Base-by-base conservation (phyloP, 2,329 filamentous ascomycete species). In the Fusarium sp. region DNA sequence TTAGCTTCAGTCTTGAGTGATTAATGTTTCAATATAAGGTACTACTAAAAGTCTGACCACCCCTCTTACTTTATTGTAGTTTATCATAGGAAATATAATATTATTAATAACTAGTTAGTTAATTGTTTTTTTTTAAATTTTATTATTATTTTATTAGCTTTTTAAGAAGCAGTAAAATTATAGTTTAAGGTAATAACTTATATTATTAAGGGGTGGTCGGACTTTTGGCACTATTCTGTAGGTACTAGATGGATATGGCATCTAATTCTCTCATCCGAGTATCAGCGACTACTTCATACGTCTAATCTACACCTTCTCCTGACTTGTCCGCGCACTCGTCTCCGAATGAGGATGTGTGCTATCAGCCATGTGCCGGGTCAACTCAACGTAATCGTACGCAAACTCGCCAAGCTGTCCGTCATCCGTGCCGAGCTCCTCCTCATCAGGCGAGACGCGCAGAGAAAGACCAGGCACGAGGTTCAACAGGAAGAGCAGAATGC, bases 381-480 rank as follows among this genome's bases (percentile, higher is more conserved):
- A 73, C 84, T 93, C 90, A 69, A 93, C 90, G 75, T 93, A 93
- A 75, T 93, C 90, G 80, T 92, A 93, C 26, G 90, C 90, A 71
- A 93, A 93, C 78, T 93, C 91, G 76, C 91, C 91, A 47, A 92
- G 87, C 79, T 93, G 88, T 74, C 86, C 85, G 70, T 92, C 90
- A 71, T 93, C 91, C 28, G 87, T 78, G 46, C 89, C 89, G 24
- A 89, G 79, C 49, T 91, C 83, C 77, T 91, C 89, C 47, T 89
- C 88, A 69, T 88, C 87, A 64, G 86, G 79, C 12, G 81, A 80
- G 55, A 88, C 88, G 52, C 89, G 87, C 45, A 92, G 85, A 67
- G 88, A 87, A 29, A 91, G 81, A 25, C 89, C 89, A 0, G 89
- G 89, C 41, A 91, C 80, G 62, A 88, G 81, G 80, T 92, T 91